A percentile compares a stretch with the other conserved stretches of the same genome.
Evolutionary conservation across 345 rosid species (phyloP).

Genomic region (Aurinia saxatilis): DNA sequence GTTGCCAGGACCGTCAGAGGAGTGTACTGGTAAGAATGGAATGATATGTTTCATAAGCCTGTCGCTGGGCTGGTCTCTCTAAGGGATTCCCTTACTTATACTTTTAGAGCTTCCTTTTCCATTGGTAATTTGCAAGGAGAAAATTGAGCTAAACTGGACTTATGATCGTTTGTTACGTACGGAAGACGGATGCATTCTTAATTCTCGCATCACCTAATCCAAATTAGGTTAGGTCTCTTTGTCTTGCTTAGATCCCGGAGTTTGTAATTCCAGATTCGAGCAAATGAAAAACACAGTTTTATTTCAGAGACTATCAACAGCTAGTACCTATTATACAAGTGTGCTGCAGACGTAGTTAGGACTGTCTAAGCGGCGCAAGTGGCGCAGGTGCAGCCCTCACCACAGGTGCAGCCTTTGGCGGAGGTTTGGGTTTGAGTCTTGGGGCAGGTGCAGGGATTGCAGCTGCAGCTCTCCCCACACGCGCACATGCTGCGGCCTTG

Average conservation of each 20-base stretch:
- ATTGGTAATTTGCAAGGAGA: too few relatives aligned
- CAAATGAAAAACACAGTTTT: neutral
- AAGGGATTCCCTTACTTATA: too few relatives aligned
- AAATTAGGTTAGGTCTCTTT: too few relatives aligned
- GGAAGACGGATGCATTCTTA: too few relatives aligned
- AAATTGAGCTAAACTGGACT: too few relatives aligned
- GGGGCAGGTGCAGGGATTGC: conserved; percentile 59
- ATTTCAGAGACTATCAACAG: conserved; percentile 13
- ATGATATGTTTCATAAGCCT: too few relatives aligned
- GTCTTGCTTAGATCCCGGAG: neutral
- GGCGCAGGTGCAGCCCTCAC: conserved; percentile 25
- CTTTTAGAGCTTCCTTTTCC: too few relatives aligned
- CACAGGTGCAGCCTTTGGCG: conserved; percentile 18
- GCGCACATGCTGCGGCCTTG: conserved; percentile 37
- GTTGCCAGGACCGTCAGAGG: too few relatives aligned
- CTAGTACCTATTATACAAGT: conserved; percentile 19
- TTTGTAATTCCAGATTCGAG: neutral
- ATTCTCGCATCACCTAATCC: neutral
- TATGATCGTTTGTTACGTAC: too few relatives aligned
- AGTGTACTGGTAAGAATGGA: too few relatives aligned
- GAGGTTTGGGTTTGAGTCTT: conserved; percentile 13
- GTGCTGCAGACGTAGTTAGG: neutral
- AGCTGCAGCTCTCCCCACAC: conserved; percentile 55
- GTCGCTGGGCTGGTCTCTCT: too few relatives aligned
- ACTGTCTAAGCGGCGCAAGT: conserved; percentile 11